These are phyloP conservation scores for Alloteropsis angusta DNA, from an alignment of 202 grass and related monocot species.

Conservation along the genomic window DNA sequence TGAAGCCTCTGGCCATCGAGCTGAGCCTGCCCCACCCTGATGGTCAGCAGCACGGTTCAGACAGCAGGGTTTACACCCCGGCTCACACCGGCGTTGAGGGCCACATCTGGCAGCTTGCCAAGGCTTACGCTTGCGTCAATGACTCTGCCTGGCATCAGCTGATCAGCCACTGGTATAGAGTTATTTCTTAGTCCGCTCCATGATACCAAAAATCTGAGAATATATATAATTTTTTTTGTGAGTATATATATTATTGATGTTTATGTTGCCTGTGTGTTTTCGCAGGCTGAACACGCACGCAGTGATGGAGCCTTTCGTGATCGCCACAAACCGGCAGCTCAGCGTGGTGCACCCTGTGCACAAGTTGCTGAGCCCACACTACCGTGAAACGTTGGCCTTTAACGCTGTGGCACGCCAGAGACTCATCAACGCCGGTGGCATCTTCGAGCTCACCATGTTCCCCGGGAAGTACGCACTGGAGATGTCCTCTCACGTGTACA, in stretches of 20 bases:
- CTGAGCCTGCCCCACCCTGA: conserved; percentile 62
- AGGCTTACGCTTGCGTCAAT: conserved; percentile 32
- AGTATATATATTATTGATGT: too few species aligned
- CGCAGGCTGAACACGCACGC: conserved; percentile 77
- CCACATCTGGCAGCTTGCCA: conserved; percentile 48
- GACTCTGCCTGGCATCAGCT: conserved; percentile 86
- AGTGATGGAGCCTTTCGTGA: conserved; percentile 67
- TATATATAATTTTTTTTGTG: too few species aligned
- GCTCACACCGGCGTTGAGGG: conserved; percentile 6
- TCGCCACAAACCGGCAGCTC: conserved; percentile 68
- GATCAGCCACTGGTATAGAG: conserved; percentile 77
- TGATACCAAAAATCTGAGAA: background rate
- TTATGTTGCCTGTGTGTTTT: background rate
- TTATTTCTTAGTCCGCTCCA: background rate
- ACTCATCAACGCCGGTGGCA: conserved; percentile 57
- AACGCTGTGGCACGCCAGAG: conserved; percentile 61
- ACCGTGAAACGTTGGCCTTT: conserved; percentile 77
- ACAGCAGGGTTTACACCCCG: conserved; percentile 51
- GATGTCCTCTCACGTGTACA: conserved; percentile 62
- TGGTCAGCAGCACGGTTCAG: conserved; percentile 20
- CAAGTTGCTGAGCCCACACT: conserved; percentile 78
- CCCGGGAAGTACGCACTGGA: conserved; percentile 37
- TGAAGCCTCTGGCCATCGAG: conserved; percentile 83
- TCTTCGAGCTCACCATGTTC: conserved; percentile 60
- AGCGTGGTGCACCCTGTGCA: conserved; percentile 70